Percentiles rank a stretch among this genome's conserved stretches.
Conservation (phyloP, 306 rosid species). For the Lupinus albus region DNA sequence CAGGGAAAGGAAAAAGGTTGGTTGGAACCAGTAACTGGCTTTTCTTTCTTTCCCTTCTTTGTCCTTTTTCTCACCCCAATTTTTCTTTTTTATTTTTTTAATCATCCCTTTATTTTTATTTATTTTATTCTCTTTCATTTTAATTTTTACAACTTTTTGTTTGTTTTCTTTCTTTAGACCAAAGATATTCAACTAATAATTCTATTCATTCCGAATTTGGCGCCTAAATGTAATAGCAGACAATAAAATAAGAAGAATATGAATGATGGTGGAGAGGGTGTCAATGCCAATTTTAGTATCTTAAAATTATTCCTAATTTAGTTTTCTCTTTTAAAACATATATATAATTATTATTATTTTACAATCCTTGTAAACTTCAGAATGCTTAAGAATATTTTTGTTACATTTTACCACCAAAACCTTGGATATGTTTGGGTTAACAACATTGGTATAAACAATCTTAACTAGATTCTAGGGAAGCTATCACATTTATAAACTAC, state of each 20-base stretch:
- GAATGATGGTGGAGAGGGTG: conserved; percentile 42
- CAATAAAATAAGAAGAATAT: conserved; percentile 69
- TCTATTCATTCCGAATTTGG: conserved; percentile 63
- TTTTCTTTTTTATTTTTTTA: background rate
- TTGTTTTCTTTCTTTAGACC: conserved; percentile 49
- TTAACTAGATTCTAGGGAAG: too few relatives aligned
- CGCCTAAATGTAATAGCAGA: conserved; percentile 68
- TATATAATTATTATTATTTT: background rate
- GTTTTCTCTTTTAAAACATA: conserved; percentile 25
- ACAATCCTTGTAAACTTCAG: too few relatives aligned
- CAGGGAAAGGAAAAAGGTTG: conserved; percentile 64
- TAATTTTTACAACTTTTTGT: background rate
- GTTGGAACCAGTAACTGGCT: conserved; percentile 54
- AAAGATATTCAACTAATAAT: conserved; percentile 54
- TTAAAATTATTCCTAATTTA: conserved; percentile 32
- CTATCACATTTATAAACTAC: too few relatives aligned
- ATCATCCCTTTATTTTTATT: background rate
- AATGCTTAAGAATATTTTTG: too few relatives aligned
- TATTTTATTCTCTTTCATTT: conserved; percentile 20
- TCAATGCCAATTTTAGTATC: conserved; percentile 57
- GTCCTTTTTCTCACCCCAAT: background rate
- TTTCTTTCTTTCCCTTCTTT: conserved; percentile 41
- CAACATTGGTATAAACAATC: too few relatives aligned
- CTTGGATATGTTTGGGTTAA: too few relatives aligned
- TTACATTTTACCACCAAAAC: too few relatives aligned